A percentile compares a stretch with the other conserved stretches of the same genome.
These are phyloP conservation scores for Clonostachys rhizophaga DNA, from an alignment of 2,329 filamentous ascomycete species.

Conservation along the genomic window DNA sequence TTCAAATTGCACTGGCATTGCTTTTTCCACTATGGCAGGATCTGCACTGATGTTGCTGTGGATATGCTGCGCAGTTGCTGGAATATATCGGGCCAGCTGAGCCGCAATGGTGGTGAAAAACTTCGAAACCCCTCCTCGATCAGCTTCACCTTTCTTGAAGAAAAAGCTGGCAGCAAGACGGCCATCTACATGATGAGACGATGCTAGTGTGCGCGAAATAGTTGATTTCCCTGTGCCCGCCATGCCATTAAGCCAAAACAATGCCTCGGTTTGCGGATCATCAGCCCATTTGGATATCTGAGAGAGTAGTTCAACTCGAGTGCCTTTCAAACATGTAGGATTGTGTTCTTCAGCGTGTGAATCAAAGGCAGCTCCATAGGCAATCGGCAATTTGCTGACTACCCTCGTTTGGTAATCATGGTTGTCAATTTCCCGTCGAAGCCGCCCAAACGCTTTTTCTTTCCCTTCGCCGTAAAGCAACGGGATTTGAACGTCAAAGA, in stretches of 20 bases:
- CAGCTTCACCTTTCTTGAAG: constrained; percentile 8
- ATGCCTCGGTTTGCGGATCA: not conserved
- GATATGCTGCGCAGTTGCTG: not conserved
- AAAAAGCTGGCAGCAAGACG: not conserved
- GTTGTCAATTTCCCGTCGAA: too few species aligned
- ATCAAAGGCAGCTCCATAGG: not conserved
- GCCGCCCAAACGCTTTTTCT: too few species aligned
- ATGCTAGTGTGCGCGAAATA: not conserved
- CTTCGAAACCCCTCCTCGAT: not conserved
- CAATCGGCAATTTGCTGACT: not conserved
- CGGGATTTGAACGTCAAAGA: too few species aligned
- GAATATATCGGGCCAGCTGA: not conserved
- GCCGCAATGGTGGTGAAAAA: constrained; percentile 1
- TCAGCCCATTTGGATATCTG: not conserved
- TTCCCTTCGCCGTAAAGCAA: too few species aligned
- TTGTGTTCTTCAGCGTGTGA: constrained; percentile 8
- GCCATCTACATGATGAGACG: not conserved
- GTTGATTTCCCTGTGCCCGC: constrained; percentile 1
- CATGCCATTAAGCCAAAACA: constrained; percentile 2
- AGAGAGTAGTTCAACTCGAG: not conserved
- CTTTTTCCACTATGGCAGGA: not conserved
- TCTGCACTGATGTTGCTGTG: not conserved
- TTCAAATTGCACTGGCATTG: constrained; percentile 6
- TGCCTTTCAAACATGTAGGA: not conserved
- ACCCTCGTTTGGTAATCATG: too few species aligned